phyloP scores from a whole-genome alignment of 2,329 filamentous ascomycete genomes.

The Arthrobotrys conoides region DNA sequence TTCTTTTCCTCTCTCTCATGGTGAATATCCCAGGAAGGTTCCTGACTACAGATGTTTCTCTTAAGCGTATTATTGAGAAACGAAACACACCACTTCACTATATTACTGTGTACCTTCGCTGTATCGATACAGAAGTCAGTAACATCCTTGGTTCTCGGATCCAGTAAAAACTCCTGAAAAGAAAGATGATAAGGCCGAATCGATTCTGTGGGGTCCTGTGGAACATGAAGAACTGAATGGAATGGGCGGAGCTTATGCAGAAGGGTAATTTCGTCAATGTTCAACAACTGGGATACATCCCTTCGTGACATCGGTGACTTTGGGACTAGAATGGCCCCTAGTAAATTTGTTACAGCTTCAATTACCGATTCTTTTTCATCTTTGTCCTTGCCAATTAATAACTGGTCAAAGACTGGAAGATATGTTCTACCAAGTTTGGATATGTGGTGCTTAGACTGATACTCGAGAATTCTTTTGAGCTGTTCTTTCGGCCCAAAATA shows the following conservation, averaged over 20 bases:
- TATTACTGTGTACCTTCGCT: background rate
- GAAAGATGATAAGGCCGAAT: constrained; percentile 28
- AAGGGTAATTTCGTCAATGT: background rate
- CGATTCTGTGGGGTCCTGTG: background rate
- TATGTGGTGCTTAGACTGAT: background rate
- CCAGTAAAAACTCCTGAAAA: constrained; percentile 65
- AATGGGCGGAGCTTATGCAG: background rate
- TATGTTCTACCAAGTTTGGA: background rate
- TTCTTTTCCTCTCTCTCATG: no score
- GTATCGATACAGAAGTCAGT: constrained; percentile 2
- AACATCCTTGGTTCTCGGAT: constrained; percentile 39
- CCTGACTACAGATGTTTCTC: constrained; percentile 64
- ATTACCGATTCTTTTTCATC: background rate
- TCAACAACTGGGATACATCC: background rate
- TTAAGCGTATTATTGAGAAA: background rate
- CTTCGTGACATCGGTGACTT: constrained; percentile 1
- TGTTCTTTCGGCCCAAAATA: background rate
- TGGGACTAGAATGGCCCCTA: constrained; percentile 26
- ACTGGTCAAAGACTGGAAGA: background rate
- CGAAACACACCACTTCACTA: constrained; percentile 6
- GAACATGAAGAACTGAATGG: constrained; percentile 21
- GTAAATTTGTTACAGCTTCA: background rate
- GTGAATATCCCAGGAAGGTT: no score
- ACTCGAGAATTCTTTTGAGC: background rate
- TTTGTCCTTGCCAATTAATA: background rate